Base-by-base conservation (phyloP, 441 rosid genomes). In the Pelargonium cotyledonis region DNA sequence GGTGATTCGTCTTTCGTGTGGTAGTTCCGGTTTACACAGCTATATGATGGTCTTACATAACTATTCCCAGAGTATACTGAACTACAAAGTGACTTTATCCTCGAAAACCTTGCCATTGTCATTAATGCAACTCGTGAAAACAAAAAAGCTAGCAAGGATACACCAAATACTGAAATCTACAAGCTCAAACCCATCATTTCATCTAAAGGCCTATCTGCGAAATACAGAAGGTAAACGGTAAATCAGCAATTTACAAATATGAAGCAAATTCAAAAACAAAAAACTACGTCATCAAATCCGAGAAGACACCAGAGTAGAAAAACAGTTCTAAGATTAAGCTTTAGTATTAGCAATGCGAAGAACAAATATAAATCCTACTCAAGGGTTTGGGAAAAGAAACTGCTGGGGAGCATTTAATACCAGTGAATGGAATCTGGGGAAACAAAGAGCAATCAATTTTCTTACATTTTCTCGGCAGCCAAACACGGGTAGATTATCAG, bases 81-180 rank as follows among this genome's bases (percentile, higher is more conserved):
- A 69, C 67, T 79, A 72, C 69, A 12, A 29, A 83, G 68, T 51
- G 84, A 79, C 57, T 70, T 84, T 53, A 84, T 77, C 61, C 72
- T 73, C n/a, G 80, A 77, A 73, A 77, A 67, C 82, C 83, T 75
- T 77, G 70, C 65, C 65, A 81, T 82, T 65, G 82, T 79, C 90
- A 85, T 85, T 15, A 38, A 9, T 65, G 26, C 65, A 66, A 70
- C 75, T 40, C 57, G 41, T 23, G 29, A 58, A 18, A 18, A n/a
- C 7, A 43, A 53, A 40, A 62, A 65, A 44, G 55, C 63, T 19
- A 58, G 6, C 63, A 58, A 23, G 29, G 4, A 18, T 7, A 18
- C 12, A 1, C 31, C 31, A 6, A 58, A 8, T 7, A 19, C 3
- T n/a, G 10, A 21, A 19, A 70, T 21, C 77, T 35, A 65, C 72